phyloP scores from a whole-genome alignment of 169 alveolate genomes.

The Amoebophrya sp. region DNA sequence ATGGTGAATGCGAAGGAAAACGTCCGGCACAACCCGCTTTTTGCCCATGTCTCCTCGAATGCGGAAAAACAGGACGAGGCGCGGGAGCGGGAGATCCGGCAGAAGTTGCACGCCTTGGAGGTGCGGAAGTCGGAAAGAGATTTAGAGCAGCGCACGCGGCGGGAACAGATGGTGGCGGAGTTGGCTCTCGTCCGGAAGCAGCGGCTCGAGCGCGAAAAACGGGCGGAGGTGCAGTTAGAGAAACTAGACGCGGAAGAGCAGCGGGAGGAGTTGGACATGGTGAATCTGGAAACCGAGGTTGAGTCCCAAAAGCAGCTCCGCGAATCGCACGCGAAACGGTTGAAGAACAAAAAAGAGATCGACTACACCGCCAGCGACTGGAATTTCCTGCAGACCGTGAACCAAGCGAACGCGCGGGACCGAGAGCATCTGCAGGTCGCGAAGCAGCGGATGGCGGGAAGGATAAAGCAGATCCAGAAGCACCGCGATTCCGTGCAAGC shows the following conservation, averaged over 20 bases:
- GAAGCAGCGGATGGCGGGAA: background rate
- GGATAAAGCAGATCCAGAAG: background rate
- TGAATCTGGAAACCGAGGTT: background rate
- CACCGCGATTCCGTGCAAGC: too few relatives aligned
- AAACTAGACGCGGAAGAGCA: background rate
- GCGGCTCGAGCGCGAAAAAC: background rate
- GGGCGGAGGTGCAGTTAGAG: background rate
- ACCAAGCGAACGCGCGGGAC: background rate
- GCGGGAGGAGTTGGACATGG: background rate
- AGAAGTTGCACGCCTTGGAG: background rate
- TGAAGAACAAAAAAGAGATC: background rate
- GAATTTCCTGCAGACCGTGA: background rate
- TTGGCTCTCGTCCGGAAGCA: background rate
- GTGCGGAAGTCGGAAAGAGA: background rate
- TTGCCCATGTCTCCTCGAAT: background rate
- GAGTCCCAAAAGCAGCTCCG: background rate
- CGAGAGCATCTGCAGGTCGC: background rate
- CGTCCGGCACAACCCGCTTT: background rate
- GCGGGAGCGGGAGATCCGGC: slow-evolving; percentile 6
- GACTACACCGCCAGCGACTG: background rate
- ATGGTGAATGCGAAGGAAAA: background rate
- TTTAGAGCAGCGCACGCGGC: background rate
- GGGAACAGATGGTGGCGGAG: background rate
- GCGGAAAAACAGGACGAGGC: background rate
- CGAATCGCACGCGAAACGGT: background rate